Percentiles rank a stretch among this genome's conserved stretches.
Conservation (phyloP, 306 rosid species). For the Canavalia gladiata region DNA sequence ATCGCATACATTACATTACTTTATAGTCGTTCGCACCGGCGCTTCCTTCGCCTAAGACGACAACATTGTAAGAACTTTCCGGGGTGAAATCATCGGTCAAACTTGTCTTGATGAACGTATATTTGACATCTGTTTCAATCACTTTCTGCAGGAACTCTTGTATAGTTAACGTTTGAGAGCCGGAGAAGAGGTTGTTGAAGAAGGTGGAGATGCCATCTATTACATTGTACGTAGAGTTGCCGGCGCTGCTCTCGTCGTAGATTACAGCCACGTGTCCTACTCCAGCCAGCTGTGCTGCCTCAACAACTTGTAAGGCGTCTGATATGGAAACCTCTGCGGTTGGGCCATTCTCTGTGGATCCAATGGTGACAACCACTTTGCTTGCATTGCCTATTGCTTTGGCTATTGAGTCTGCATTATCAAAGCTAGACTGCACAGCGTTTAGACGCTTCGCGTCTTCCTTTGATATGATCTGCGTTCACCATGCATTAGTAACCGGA, state of each 20-base stretch:
- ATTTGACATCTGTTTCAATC: constrained; percentile 71
- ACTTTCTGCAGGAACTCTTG: constrained; percentile 79
- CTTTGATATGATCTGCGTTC: constrained; percentile 76
- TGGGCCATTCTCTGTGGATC: constrained; percentile 82
- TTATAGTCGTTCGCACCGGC: constrained; percentile 85
- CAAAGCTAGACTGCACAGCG: constrained; percentile 80
- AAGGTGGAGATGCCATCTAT: constrained; percentile 87
- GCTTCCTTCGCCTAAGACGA: constrained; percentile 80
- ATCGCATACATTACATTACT: constrained; percentile 99
- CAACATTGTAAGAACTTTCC: constrained; percentile 79
- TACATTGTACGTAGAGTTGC: constrained; percentile 78
- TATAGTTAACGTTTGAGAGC: constrained; percentile 67
- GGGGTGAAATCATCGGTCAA: constrained; percentile 82
- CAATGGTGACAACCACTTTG: constrained; percentile 92
- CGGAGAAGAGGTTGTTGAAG: constrained; percentile 81
- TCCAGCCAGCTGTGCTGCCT: constrained; percentile 91
- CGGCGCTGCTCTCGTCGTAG: constrained; percentile 59
- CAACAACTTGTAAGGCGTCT: constrained; percentile 83
- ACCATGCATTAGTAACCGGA: constrained; percentile 26
- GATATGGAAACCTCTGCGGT: constrained; percentile 65
- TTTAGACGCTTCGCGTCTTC: constrained; percentile 91
- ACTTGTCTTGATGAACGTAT: constrained; percentile 86
- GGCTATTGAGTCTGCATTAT: constrained; percentile 79
- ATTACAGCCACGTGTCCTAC: constrained; percentile 87
- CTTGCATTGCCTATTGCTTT: constrained; percentile 97